Base-by-base conservation (phyloP, 2,329 filamentous ascomycete genomes). In the Botrytis tulipae region DNA sequence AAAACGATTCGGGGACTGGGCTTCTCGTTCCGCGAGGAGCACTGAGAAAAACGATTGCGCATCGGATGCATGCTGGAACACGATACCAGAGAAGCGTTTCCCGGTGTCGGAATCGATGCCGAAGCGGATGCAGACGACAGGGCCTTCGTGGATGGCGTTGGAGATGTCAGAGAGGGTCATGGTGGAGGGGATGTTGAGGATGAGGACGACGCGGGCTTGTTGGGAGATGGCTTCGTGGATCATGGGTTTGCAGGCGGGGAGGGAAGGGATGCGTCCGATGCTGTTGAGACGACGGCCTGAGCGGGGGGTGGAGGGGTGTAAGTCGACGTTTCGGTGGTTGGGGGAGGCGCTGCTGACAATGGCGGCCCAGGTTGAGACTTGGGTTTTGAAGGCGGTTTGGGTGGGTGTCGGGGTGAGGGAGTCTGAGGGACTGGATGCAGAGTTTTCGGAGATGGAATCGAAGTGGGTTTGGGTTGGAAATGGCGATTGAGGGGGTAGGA, bases 81-180 rank as follows among this genome's bases (percentile, higher is more conserved):
- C 75, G 25, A 81, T 73, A 22, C 78, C 78, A 12, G 73, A 76
- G 44, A 73, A 80, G 1, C 76, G 76, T 12, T 65, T 71, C 8
- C 74, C 68, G 20, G 74, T 74, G 1, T 78, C 75, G 0, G 72
- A 70, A 65, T 81, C 76, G 12, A 71, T 48, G 25, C 78, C 78
- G 62, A 81, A 79, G 14, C 74, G 73, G 59, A 81, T 80, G 25
- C 74, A 75, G 42, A 76, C 74, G 16, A 81, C 20, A 2, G 79
- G 76, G 2, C 80, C 80, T 74, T 81, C 79, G 32, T 69, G 54
- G 10, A 81, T 73, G 2, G 78, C 79, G 46, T 80, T 72, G 22
- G 77, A 79, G 61, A 81, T 73, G 22, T 79, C 76, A 51, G 77
- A 63, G 8, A 79, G 72, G 25, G 73, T 77, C 9, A 79, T 74